Evolutionary conservation across 208 protist genomes (phyloP), one percentile per base, ranked within the genome.

Genomic region (Trypanosoma caninum): DNA sequence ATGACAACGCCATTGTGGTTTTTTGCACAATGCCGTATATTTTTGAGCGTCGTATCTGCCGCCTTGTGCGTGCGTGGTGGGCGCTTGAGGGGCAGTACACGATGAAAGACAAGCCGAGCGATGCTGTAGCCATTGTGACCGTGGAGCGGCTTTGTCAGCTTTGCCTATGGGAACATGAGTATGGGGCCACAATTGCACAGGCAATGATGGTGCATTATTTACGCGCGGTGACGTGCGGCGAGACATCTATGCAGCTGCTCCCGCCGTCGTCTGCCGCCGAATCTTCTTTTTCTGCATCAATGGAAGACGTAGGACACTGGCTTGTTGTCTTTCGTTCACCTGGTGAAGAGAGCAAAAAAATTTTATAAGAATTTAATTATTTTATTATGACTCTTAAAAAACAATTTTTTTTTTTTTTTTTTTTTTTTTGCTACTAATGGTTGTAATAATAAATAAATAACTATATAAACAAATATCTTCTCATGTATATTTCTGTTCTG

Each of bases 101-200:
- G 50, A 14, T 20, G 23, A 38, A 33, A 2, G 30, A 13, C 2
- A 40, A 33, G 18, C 9, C 47, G 0, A 46, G 35, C 33, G 45
- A 31, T n/a, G 53, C 30, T 40, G 22, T 23, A 22, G 25, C 46
- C 37, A 28, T 25, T 10, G 34, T 84, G 50, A 83, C 72, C 5
- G 47, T 89, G 27, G 52, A 52, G 18, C 37, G 76, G 30, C 67
- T 82, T 22, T 69, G 48, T 37, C 33, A 68, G 33, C 25, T 81
- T 3, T 65, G 52, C 20, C 41, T 90, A 50, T 90, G 83, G 80
- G 71, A 78, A 20, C 73, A 84, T 45, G 83, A 90, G 69, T 90
- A 82, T 53, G 79, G 79, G 2, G 54, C 18, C 2, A 28, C 14
- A 16, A 60, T 68, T 41, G 79, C 79, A 13, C 42, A 30, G 1